Evolutionary conservation across 2,329 filamentous ascomycete genomes (phyloP), one percentile per base, ranked within the genome.

Genomic region (Trichophyton mentagrophytes): DNA sequence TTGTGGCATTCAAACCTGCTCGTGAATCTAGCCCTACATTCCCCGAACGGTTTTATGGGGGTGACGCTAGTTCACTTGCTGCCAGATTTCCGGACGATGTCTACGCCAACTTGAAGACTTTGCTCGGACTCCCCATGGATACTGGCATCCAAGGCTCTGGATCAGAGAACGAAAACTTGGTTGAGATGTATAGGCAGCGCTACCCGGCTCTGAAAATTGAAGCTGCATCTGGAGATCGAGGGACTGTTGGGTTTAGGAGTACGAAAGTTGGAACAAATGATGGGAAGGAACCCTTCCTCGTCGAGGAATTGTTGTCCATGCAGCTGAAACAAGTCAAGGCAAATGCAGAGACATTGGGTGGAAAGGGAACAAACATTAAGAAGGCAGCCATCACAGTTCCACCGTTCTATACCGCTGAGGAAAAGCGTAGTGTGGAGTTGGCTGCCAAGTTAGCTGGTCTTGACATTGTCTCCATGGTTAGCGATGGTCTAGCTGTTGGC

Each of bases 221-320:
- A 69, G 72, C 80, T 5, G 69, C 70, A 33, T 67, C 72, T 27
- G 74, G 75, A 61, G 75, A 70, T 46, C 83, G 86, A 66, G 83
- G 82, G 30, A 93, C 90, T 0, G 85, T 87, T 60, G 83, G 85
- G n/a, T 88, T 99, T 76, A 86, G 87, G 76, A 96, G 90, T 77
- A 80, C 80, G 69, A 81, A 81, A 77, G 74, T 90, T 9, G 76
- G 79, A 9, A 78, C 83, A 42, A 83, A 86, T 65, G 84, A 88
- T 64, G 85, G 83, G 57, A 79, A 81, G 66, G 76, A 79, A 62
- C 74, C 78, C 15, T 87, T 85, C 70, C 82, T 88, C 68, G 86
- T 97, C 0, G 93, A 99, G 77, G 93, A 99, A 77, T 80, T 99
- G 66, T 76, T 99, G 70, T 91, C 91, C 57, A 99, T 99, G 93